A percentile compares a stretch with the other conserved stretches of the same genome.
Conservation (phyloP, 176 grass and related monocot genomes). For the Sorghum bicolor region Sorghum_bicolor_NCBIv3 NC_012873.2:57600501-57601000, state of each 20-base stretch:
- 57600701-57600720: neutral
- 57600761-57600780: neutral
- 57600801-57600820: neutral
- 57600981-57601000: neutral
- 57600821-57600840: neutral
- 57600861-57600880: neutral
- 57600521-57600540: neutral
- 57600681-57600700: neutral
- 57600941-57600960: neutral
- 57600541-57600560: neutral
- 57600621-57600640: neutral
- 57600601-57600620: neutral
- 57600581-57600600: slow-evolving; percentile 21
- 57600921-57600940: neutral
- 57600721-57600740: neutral
- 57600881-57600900: neutral
- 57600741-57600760: slow-evolving; percentile 21
- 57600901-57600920: neutral
- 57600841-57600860: neutral
- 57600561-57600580: slow-evolving; percentile 5
- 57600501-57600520: neutral
- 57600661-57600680: slow-evolving; percentile 42
- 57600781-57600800: neutral
- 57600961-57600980: too few relatives aligned
- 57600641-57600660: slow-evolving; percentile 17